Evolutionary conservation across 2,329 filamentous ascomycete genomes (phyloP), one percentile per base, ranked within the genome.

Genomic region (Chrysoporthe cubensis): DNA sequence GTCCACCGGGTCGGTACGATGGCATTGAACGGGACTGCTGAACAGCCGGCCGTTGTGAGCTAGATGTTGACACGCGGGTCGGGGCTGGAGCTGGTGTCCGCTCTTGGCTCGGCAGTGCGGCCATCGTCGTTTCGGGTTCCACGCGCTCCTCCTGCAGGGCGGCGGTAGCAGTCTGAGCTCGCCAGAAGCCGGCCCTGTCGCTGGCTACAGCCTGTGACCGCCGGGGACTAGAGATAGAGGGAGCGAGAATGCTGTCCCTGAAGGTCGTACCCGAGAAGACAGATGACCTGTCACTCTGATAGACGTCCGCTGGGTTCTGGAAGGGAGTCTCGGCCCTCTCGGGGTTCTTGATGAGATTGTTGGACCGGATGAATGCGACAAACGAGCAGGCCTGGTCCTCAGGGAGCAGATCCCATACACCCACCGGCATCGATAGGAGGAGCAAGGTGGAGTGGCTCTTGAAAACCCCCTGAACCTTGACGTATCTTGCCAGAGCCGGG

Each of bases 401-500:
- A 0, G 86, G 86, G 0, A 89, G 78, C 56, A 88, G 76, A 71
- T 88, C 84, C 87, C 87, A 89, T 3, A 88, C 78, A 76, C 85
- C 85, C 13, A 88, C 83, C 0, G 87, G 87, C 73, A 89, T 79
- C 0, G 87, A 88, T 2, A 88, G 75, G 7, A 88, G 75, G 6
- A 89, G 79, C 54, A 88, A 76, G 0, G 84, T 88, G 0, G 87
- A 88, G 71, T 88, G 85, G 62, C 86, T 88, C 72, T 87, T 87
- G 75, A 88, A 89, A 0, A 88, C 81, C 9, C 85, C 86, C 72
- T 89, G 86, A 6, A 89, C 82, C 72, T 87, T 87, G 75, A 87
- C 85, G 70, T 87, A 85, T 71, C 85, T 88, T 54, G 86, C 86
- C 66, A 88, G 77, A 2, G 85, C 83, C 0, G 87, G 86, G 69